Base-by-base conservation (phyloP, 2,329 filamentous ascomycete genomes). In the Sclerotinia minor region DNA sequence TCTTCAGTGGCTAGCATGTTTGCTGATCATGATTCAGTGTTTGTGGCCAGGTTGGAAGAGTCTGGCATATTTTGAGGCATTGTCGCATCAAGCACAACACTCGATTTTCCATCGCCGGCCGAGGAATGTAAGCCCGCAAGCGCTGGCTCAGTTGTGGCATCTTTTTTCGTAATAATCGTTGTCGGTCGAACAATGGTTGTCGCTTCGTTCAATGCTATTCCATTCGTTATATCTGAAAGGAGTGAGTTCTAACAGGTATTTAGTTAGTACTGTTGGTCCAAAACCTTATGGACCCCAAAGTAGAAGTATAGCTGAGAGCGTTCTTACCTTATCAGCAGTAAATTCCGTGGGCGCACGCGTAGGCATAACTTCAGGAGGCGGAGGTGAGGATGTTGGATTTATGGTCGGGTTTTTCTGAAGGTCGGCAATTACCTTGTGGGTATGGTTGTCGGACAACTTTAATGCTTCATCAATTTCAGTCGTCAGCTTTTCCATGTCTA, bases 401-500 rank as follows among this genome's bases (percentile, higher is more conserved):
- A 60, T 64, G 1, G 35, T 55, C 15, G 59, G 50, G 15, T 54
- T 50, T 55, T 70, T 70, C 29, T 71, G 70, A 7, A 76, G 59
- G 11, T 66, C 63, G 29, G 73, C 72, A 21, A 74, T 76, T 6
- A 75, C 72, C 60, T 75, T 72, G 21, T 72, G 64, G 11, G 71
- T 67, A 61, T 78, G 77, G 47, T 76, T 74, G 38, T 74, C 72
- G 2, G 73, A 75, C 17, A 77, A n/a, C 41, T 76, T 76, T 63
- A 79, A 68, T 3, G 74, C 70, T 17, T 71, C 67, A 66, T 79
- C 78, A 5, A 80, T 76, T 55, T 79, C 78, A 24, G 70, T 72
- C 3, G 79, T 78, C 50, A 80, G 69, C 65, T 74, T 77, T 35
- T 73, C 71, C 38, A 80, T 75, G 69, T 81, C 79, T 24, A 74